Evolutionary conservation across 2,329 filamentous ascomycete species (phyloP), one percentile per base, ranked within the genome.

Genomic region (Drechmeria coniospora): DNA sequence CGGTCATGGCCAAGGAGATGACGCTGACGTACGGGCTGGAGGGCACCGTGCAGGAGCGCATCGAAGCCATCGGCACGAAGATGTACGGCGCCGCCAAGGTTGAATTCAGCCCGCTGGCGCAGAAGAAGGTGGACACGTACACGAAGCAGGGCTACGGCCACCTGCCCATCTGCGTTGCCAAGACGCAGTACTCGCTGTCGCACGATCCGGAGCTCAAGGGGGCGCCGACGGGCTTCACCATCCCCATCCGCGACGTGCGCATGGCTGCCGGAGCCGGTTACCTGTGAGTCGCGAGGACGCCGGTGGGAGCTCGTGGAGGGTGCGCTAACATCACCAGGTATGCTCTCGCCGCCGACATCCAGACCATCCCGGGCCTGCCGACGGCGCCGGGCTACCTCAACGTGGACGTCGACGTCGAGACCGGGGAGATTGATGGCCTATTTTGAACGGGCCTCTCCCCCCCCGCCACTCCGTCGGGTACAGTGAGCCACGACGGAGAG

Each of bases 171-270:
- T 98, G 90, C 53, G 72, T 95, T 39, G 90, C 90, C 36, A 98
- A 98, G 74, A 98, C 90, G 10, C 90, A 98, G 56, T 98, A 98
- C 62, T 92, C 82, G 19, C 67, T 98, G 26, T 90, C 79, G 32
- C 87, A 95, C 54, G 84, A 98, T 51, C 79, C 87, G 3, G 74
- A 80, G 8, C 66, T 95, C 43, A 98, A 98, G 69, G 90, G 90
- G 36, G 90, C 90, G 7, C 90, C 90, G 15, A 81, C 77, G 4
- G 90, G 87, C 33, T 98, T 95, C 56, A 92, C 82, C 0, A 74
- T 98, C 5, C 90, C 90, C 2, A 93, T 98, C 42, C 67, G 87
- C 33, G 90, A 98, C 49, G 87, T 98, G 21, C 68, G 86, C 36
- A 74, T 98, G 66, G 90, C 90, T 16, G 86, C 86, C 33, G 90